Evolutionary conservation across 345 rosid species (phyloP), one percentile per base, ranked within the genome.

Genomic region (Odontarrhena argentea): DNA sequence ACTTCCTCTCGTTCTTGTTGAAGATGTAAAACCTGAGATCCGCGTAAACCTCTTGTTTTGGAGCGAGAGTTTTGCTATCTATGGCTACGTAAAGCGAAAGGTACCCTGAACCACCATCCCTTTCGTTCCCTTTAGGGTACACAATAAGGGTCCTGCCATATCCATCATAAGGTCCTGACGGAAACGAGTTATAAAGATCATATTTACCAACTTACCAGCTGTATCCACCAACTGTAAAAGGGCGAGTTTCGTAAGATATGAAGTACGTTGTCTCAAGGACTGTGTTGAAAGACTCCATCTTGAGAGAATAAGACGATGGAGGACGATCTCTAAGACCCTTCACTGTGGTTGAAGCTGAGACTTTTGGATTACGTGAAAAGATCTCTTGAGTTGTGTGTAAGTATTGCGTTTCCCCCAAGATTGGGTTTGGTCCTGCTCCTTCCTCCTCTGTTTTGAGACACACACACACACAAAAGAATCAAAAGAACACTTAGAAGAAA

Each of bases 21-120:
- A 9, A 57, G 46, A 56, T 6, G 61, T 36, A 56, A 37, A 56
- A 56, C 44, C 30, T 56, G n/a, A 56, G 61, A 56, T 56, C 61
- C 22, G 34, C 61, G 28, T 37, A 15, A 15, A 56, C 45, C 5
- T 36, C 61, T 18, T 9, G 13, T 0, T n/a, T 26, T 15, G 32
- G 3, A 4, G 46, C 6, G 28, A 8, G 46, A 11, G 14, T 37
- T 41, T 46, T 2, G 8, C 1, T 36, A 35, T 57, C 45, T 15
- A 40, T 40, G 9, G 32, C 15, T 24, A 57, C 62, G 62, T 57
- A 57, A 1, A 57, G 15, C 5, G 62, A 57, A 37, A 57, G 24
- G 47, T 38, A 57, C 7, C 62, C 62, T 18, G 46, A 2, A 22
- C 62, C 62, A 11, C 11, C 10, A 10, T 38, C 46, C 2, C 2